Conservation (phyloP, 768 basidiomycete genomes). For the Lactarius sanguifluus region DNA sequence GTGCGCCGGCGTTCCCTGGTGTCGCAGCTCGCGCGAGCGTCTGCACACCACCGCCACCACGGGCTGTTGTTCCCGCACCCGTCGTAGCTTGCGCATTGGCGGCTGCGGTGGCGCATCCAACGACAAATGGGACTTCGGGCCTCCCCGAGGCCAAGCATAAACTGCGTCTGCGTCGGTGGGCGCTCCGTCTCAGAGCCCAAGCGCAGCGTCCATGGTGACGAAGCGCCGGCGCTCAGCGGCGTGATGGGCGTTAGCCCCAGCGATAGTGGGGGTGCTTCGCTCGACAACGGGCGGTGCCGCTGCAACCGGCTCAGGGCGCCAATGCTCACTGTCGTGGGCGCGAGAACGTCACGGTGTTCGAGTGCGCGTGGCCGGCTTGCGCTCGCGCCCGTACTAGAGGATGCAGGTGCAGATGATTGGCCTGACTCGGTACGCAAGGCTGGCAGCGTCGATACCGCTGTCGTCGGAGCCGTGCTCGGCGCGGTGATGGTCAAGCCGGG, state of each 20-base stretch:
- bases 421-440: conserved; percentile 53
- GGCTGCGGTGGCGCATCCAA: conserved; percentile 37
- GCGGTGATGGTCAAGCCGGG: conserved; percentile 49
- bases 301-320: conserved; percentile 55
- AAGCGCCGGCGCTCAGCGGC: conserved; percentile 40
- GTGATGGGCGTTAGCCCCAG: conserved; percentile 28
- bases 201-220: conserved; percentile 38
- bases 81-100: neutral
- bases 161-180: conserved; percentile 42
- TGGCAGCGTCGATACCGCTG: conserved; percentile 51
- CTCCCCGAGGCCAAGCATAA: conserved; percentile 27
- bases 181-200: conserved; percentile 55
- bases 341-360: conserved; percentile 59
- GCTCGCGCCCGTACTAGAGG: conserved; percentile 30
- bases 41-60: conserved; percentile 33
- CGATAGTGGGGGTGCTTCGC: conserved; percentile 32
- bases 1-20: conserved; percentile 46
- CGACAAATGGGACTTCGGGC: conserved; percentile 47
- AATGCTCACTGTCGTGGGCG: conserved; percentile 55
- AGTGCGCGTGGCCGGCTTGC: conserved; percentile 30
- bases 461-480: conserved; percentile 53
- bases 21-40: conserved; percentile 37
- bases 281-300: conserved; percentile 43
- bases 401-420: conserved; percentile 35
- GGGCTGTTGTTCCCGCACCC: neutral